A percentile compares a stretch with the other conserved stretches of the same genome.
phyloP scores from a whole-genome alignment of 2,329 filamentous ascomycete species.

The Diplodia mutila region DNA sequence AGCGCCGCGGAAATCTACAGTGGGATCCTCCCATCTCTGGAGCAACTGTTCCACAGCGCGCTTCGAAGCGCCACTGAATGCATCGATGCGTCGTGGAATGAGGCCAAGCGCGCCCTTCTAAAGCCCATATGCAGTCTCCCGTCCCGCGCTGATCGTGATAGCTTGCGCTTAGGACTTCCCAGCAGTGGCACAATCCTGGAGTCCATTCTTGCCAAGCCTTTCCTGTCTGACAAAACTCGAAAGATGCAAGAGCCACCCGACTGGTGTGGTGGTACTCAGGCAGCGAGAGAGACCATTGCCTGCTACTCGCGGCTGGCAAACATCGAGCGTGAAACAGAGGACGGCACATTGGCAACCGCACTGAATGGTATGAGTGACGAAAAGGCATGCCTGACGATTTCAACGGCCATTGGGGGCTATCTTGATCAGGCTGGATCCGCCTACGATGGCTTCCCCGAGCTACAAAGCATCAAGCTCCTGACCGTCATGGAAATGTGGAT shows the following conservation, averaged over 20 bases:
- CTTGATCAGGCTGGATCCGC: constrained; percentile 38
- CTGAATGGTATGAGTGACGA: background rate
- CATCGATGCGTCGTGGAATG: constrained; percentile 33
- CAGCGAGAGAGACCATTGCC: background rate
- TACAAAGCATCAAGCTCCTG: constrained; percentile 58
- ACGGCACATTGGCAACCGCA: background rate
- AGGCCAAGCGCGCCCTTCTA: constrained; percentile 31
- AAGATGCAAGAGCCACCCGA: background rate
- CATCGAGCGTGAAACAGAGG: background rate
- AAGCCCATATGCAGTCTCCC: constrained; percentile 51
- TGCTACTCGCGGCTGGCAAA: background rate
- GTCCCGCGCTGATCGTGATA: constrained; percentile 35
- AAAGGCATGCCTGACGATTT: constrained; percentile 37
- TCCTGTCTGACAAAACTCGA: background rate
- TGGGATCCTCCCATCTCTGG: constrained; percentile 36
- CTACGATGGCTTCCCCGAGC: constrained; percentile 53
- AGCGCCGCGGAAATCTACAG: constrained; percentile 30
- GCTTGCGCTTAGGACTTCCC: background rate
- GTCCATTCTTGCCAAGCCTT: background rate
- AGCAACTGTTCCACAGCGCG: constrained; percentile 28
- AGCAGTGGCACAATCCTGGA: background rate
- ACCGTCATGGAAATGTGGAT: constrained; percentile 63
- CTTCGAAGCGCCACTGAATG: constrained; percentile 28
- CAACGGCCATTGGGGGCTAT: constrained; percentile 43
- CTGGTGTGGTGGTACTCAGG: background rate